These are phyloP conservation scores for Arachis monticola DNA, from an alignment of 331 rosid genomes.

Conservation along the genomic window DNA sequence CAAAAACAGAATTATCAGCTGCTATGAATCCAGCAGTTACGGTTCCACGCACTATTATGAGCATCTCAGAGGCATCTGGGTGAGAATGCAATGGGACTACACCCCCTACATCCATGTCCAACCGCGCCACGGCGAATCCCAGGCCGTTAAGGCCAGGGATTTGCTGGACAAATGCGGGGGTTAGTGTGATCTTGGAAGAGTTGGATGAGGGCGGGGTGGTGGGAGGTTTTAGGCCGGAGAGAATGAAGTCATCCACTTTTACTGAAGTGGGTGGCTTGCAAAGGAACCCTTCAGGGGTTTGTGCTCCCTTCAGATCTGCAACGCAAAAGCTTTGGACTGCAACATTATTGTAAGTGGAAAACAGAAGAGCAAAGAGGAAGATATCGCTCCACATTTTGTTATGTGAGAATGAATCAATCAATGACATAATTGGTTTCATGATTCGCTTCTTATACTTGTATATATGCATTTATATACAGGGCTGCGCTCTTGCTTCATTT, in stretches of 20 bases:
- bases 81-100: slow-evolving; percentile 69
- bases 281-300: slow-evolving; percentile 61
- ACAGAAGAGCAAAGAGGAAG: slow-evolving; percentile 22
- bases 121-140: slow-evolving; percentile 62
- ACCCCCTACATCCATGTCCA: slow-evolving; percentile 60
- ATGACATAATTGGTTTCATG: neutral
- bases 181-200: slow-evolving; percentile 51
- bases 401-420: neutral
- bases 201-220: slow-evolving; percentile 15
- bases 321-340: slow-evolving; percentile 61
- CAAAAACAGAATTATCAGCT: slow-evolving; percentile 55
- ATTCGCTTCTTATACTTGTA: neutral
- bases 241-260: slow-evolving; percentile 63
- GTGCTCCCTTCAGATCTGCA: slow-evolving; percentile 58
- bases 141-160: slow-evolving; percentile 74
- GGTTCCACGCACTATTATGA: slow-evolving; percentile 48
- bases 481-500: no score
- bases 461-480: neutral
- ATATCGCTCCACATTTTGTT: slow-evolving; percentile 19
- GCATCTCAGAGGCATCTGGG: slow-evolving; percentile 57
- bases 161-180: slow-evolving; percentile 66
- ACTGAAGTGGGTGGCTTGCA: slow-evolving; percentile 54
- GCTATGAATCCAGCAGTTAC: slow-evolving; percentile 65
- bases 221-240: slow-evolving; percentile 38
- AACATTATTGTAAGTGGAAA: slow-evolving; percentile 10